A percentile compares a stretch with the other conserved stretches of the same genome.
Conservation (phyloP, 2,329 filamentous ascomycete species). For the Scedosporium aurantiacum region DNA sequence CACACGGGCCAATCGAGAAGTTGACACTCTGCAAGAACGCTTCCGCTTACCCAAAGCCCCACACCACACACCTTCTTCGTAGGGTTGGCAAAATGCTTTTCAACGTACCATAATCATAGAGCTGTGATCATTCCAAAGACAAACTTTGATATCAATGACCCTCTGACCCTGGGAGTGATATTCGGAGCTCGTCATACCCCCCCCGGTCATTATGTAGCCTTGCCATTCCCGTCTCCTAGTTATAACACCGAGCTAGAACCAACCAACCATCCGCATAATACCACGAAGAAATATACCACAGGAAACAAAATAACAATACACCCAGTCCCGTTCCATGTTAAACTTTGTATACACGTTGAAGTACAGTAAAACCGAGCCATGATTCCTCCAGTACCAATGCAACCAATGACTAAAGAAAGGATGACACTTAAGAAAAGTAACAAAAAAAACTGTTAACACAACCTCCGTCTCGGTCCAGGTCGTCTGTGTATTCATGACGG, state of each 20-base stretch:
- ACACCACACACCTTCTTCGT: too few relatives aligned
- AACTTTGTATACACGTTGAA: conserved; percentile 1
- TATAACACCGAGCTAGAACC: background rate
- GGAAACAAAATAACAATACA: background rate
- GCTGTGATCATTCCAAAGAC: background rate
- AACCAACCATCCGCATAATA: background rate
- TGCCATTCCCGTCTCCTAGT: background rate
- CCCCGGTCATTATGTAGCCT: background rate
- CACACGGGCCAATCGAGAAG: background rate
- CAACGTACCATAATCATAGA: background rate
- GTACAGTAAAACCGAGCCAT: background rate
- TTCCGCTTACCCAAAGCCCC: background rate
- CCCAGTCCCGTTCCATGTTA: background rate
- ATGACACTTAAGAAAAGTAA: background rate
- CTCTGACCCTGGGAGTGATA: background rate
- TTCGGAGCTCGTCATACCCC: background rate
- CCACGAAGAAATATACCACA: background rate
- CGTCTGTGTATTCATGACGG: background rate
- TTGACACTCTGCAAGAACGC: background rate
- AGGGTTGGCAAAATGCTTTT: background rate
- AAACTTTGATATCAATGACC: background rate
- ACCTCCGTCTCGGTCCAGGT: background rate
- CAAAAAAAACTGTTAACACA: background rate
- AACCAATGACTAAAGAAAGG: background rate
- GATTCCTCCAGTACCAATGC: background rate